A percentile compares a stretch with the other conserved stretches of the same genome.
Conservation (phyloP, 1,139 yeast species). For the Debaryomyces nepalensis region DNA sequence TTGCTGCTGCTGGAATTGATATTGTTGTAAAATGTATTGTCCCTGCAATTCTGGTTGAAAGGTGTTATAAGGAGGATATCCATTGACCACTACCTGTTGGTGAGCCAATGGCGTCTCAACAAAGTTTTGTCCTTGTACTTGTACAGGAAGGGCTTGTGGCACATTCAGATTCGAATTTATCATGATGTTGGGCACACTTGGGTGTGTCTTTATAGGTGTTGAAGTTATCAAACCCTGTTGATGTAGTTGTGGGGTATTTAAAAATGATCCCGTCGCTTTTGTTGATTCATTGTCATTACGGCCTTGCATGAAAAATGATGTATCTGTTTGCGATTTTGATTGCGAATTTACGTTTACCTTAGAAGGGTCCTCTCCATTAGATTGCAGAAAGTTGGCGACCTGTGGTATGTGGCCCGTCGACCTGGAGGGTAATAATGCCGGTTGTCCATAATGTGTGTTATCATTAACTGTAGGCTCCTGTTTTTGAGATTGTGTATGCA, state of each 20-base stretch:
- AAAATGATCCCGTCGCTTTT: neutral
- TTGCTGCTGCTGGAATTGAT: conserved; percentile 14
- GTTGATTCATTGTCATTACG: conserved; percentile 1
- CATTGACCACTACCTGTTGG: conserved; percentile 30
- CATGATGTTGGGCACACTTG: conserved; percentile 3
- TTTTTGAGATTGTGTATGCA: neutral
- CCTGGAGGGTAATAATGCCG: conserved; percentile 3
- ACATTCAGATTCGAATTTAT: conserved; percentile 1
- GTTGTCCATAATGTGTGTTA: neutral
- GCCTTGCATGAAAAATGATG: conserved; percentile 4
- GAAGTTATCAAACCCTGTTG: conserved; percentile 20
- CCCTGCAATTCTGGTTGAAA: conserved; percentile 27
- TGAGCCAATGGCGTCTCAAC: conserved; percentile 7
- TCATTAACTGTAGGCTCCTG: neutral
- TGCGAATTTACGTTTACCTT: neutral
- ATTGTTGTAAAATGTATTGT: conserved; percentile 14
- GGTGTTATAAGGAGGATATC: conserved; percentile 26
- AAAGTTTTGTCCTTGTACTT: neutral
- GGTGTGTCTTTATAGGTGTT: conserved; percentile 21
- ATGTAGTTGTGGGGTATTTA: conserved; percentile 7
- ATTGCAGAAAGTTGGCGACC: neutral
- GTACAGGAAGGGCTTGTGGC: conserved; percentile 5
- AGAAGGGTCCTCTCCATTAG: conserved; percentile 14
- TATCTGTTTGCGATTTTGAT: neutral
- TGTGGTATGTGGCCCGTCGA: conserved; percentile 1